phyloP scores from a whole-genome alignment of 768 basidiomycete genomes.

The Lactarius akahatsu region DNA sequence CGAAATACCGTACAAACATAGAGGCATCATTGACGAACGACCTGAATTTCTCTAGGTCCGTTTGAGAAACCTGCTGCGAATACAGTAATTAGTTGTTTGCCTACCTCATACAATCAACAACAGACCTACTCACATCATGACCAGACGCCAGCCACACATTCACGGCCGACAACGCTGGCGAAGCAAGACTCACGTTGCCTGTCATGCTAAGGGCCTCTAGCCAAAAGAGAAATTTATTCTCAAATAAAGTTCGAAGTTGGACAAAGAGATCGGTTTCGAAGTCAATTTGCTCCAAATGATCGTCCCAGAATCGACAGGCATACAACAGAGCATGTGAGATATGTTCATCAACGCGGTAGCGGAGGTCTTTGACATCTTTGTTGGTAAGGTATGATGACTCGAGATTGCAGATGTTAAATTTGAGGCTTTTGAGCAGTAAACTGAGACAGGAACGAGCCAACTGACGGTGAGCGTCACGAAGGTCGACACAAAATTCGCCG shows the following conservation, averaged over 20 bases:
- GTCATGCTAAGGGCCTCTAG: not conserved
- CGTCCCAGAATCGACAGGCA: slow-evolving; percentile 8
- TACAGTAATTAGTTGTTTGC: no score
- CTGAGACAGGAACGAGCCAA: not conserved
- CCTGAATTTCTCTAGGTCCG: no score
- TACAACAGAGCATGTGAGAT: not conserved
- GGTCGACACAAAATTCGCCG: not conserved
- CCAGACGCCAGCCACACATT: not conserved
- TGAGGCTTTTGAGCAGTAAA: not conserved
- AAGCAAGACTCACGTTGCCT: not conserved
- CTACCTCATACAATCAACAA: not conserved
- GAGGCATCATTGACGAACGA: no score
- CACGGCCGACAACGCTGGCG: not conserved
- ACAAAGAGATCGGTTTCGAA: not conserved
- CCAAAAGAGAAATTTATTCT: slow-evolving; percentile 3
- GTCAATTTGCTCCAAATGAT: not conserved
- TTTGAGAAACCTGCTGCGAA: no score
- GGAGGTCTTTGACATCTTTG: not conserved
- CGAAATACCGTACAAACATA: no score
- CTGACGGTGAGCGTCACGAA: not conserved
- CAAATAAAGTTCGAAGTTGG: not conserved
- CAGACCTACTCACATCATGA: not conserved
- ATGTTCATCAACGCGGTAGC: not conserved
- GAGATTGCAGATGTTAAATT: slow-evolving; percentile 11
- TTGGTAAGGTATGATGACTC: slow-evolving; percentile 1